Base-by-base conservation (phyloP, 73 alveolate genomes). In the Stentor roeselii region DNA sequence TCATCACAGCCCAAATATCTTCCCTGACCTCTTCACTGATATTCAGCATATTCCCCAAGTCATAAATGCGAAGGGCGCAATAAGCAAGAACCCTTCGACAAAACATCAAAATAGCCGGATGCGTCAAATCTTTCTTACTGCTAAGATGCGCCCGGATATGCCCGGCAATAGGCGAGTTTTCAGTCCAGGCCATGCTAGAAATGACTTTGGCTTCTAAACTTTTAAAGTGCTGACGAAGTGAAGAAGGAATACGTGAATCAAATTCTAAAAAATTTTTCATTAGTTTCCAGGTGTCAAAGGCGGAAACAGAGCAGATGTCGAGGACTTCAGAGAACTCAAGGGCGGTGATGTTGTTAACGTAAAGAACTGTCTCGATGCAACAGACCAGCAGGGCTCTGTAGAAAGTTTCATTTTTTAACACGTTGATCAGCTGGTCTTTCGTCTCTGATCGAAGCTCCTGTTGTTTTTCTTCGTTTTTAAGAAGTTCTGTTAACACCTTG, bases 221-320 rank as follows among this genome's bases (percentile, higher is more conserved):
- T 2, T 41, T 76, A 2, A 76, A 76, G 39, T 76, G 59, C 36
- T n/a, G 27, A 14, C 74, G 30, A 21, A 76, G 39, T 36, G 60
- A 14, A n/a, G 60, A 84, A 3, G 96, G 96, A 88, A 91, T 88
- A 34, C 59, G 50, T 3, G 91, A 85, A 42, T 91, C 96, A 75
- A 91, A 91, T 34, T 85, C 87, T 32, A 91, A 37, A 83, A 91
- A 91, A 37, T 88, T 77, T 76, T 88, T 88, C 61, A 91, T 61
- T 21, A 90, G 60, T 67, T 86, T 83, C 96, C 96, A 90, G 75
- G 82, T 74, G 84, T 90, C 96, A 60, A 90, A 88, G 3, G 90
- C 89, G 15, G 86, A 41, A 60, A 90, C 41, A n/a, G 61, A 34
- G 59, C 91, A 42, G 35, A 84, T 40, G 37, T 89, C 86, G 21